Base-by-base conservation (phyloP, 2,329 filamentous ascomycete species). In the Chalaropsis thielavioides region DNA sequence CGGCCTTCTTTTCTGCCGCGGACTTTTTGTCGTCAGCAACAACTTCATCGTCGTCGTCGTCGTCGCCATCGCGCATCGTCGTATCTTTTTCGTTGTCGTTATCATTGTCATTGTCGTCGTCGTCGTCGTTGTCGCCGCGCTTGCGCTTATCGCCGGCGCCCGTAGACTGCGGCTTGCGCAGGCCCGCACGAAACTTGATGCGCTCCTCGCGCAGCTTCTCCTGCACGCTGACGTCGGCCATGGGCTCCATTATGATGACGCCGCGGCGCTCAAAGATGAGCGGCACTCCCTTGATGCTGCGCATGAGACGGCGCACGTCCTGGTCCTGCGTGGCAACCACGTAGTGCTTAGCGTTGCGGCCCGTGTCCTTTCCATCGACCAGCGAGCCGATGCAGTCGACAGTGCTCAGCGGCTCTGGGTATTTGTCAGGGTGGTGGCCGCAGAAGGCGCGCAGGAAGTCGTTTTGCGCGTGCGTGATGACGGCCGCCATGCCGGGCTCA, bases 241-340 rank as follows among this genome's bases (percentile, higher is more conserved):
- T 90, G 15, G 88, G 87, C 74, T 89, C 83, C 62, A 78, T 71
- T 59, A 78, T 77, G 83, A 92, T 89, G 64, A 95, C 88, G 68
- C 86, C 89, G 65, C 88, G 80, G 69, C 85, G 85, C 69, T 92
- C 87, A 72, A 92, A 92, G 59, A 94, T 82, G 68, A 92, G 73
- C 22, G 89, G 89, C 61, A 90, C 86, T 22, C 88, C 89, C 27
- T 83, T 80, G 22, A 92, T 80, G n/a, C 75, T 75, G 62, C 88
- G 80, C 76, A 92, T 79, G 69, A 78, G 76, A 59, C 80, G 78
- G 69, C 89, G 77, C 58, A 89, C 79, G 51, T 83, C 81, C 27
- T 78, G 74, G 68, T 87, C 86, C 74, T 92, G 89, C 68, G 83
- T 87, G 8, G 89, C 89, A 22, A 92, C 85, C 13, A 90, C 83